These are phyloP conservation scores for Syncephalis fuscata DNA, from an alignment of 371 early-diverging fungal genomes.

Conservation along the genomic window DNA sequence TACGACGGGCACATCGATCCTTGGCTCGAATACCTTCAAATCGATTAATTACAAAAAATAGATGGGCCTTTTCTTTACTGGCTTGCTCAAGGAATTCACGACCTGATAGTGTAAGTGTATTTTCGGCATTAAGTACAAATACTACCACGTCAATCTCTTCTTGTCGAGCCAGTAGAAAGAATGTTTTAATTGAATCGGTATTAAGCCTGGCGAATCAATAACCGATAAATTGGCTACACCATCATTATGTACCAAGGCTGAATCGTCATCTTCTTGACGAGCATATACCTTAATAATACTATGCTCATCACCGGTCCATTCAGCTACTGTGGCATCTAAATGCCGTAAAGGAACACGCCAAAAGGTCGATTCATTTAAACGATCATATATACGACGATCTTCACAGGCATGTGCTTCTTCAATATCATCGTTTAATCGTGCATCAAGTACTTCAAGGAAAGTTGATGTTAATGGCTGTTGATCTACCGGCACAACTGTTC, in stretches of 20 bases:
- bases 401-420: constrained; percentile 85
- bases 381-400: constrained; percentile 44
- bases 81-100: constrained; percentile 84
- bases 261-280: constrained; percentile 12
- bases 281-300: constrained; percentile 1
- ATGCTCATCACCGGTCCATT: constrained; percentile 17
- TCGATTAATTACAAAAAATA: constrained; percentile 94
- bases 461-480: constrained; percentile 94
- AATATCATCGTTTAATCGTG: constrained; percentile 55
- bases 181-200: constrained; percentile 91
- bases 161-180: constrained; percentile 87
- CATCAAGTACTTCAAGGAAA: constrained; percentile 87
- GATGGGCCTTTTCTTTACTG: constrained; percentile 92
- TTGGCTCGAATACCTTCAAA: constrained; percentile 91
- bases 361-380: constrained; percentile 50
- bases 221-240: constrained; percentile 87
- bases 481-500: constrained; percentile 79
- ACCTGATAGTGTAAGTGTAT: constrained; percentile 93
- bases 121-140: constrained; percentile 95
- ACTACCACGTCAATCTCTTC: constrained; percentile 97
- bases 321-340: constrained; percentile 27
- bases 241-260: constrained; percentile 55
- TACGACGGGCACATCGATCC: constrained; percentile 78
- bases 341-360: constrained; percentile 42
- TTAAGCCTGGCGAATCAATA: constrained; percentile 97